These are phyloP conservation scores for Pestalotiopsis sp. DNA, from an alignment of 2,329 filamentous ascomycete species.

Conservation along the genomic window DNA sequence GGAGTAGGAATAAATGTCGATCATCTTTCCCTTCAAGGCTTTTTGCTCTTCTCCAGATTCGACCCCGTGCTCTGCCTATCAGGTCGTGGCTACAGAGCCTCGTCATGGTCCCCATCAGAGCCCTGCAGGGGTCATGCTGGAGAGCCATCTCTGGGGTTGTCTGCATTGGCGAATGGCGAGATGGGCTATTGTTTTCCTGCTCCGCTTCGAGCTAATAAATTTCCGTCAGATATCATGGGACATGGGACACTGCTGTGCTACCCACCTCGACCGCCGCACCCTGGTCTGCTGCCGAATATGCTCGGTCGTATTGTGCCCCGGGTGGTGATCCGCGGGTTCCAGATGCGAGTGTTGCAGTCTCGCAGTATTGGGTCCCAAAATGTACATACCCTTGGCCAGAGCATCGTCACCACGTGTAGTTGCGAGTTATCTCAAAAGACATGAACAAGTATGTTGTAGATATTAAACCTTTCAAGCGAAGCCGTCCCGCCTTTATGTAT, in stretches of 20 bases:
- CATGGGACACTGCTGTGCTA: slow-evolving; percentile 5
- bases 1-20: not conserved
- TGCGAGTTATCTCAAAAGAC: not conserved
- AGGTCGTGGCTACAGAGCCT: slow-evolving; percentile 5
- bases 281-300: not conserved
- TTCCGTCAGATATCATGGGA: not conserved
- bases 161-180: not conserved
- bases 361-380: no score
- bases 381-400: no score
- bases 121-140: slow-evolving; percentile 4
- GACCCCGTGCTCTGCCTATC: not conserved
- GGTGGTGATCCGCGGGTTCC: not conserved
- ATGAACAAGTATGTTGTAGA: not conserved
- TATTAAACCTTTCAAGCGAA: slow-evolving; percentile 1
- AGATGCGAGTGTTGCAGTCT: not conserved
- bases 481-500: not conserved
- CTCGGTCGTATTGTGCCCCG: not conserved
- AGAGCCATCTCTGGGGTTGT: slow-evolving; percentile 2
- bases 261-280: not conserved
- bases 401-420: not conserved
- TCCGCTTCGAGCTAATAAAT: slow-evolving; percentile 4
- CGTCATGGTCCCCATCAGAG: not conserved
- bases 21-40: not conserved
- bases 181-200: not conserved
- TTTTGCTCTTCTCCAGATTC: slow-evolving; percentile 2